These are phyloP conservation scores for Nevesoporus exiguus DNA, from an alignment of 768 basidiomycete species.

Conservation along the genomic window DNA sequence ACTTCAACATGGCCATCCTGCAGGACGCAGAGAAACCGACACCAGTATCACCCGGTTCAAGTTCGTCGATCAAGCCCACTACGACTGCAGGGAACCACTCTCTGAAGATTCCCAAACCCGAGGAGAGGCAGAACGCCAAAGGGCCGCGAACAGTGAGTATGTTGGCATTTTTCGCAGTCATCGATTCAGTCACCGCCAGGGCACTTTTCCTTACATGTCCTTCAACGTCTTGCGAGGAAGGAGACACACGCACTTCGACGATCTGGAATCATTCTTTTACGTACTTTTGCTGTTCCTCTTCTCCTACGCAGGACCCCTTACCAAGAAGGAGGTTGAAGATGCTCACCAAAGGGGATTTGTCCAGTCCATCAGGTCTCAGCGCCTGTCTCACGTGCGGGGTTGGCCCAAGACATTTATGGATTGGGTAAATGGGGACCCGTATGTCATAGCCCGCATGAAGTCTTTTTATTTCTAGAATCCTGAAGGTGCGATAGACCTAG, in stretches of 20 bases:
- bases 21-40: background rate
- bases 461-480: too few relatives aligned
- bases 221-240: background rate
- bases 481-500: too few relatives aligned
- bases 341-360: slow-evolving; percentile 1
- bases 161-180: too few relatives aligned
- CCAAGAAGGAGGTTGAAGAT: background rate
- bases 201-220: background rate
- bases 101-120: background rate
- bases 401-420: slow-evolving; percentile 4
- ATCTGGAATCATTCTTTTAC: slow-evolving; percentile 12
- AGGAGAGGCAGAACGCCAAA: background rate
- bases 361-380: background rate
- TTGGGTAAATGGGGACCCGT: too few relatives aligned
- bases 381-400: background rate
- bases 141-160: background rate
- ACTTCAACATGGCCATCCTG: slow-evolving; percentile 24
- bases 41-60: too few relatives aligned
- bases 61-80: too few relatives aligned
- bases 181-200: background rate
- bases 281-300: slow-evolving; percentile 2
- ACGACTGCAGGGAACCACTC: too few relatives aligned
- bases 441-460: too few relatives aligned
- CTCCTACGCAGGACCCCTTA: background rate
- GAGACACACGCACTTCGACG: background rate